Percentiles rank a stretch among this genome's conserved stretches.
Conservation (phyloP, 2,329 filamentous ascomycete genomes). For the Calonectria hawksworthii region DNA sequence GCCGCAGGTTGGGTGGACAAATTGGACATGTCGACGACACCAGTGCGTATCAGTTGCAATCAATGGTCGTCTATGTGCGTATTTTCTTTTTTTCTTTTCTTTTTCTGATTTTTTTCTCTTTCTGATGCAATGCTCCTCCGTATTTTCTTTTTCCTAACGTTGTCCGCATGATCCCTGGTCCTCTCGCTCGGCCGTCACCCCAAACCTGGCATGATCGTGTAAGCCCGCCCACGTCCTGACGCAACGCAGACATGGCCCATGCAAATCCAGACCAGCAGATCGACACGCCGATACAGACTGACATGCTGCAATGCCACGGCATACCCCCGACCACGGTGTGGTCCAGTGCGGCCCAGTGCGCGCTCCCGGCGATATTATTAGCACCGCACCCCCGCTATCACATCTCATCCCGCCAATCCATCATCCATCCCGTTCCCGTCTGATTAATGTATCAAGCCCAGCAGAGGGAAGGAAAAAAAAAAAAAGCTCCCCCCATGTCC, state of each 20-base stretch:
- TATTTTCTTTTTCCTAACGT: constrained; percentile 5
- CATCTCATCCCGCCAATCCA: constrained; percentile 13
- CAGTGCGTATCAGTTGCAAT: background rate
- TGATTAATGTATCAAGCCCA: constrained; percentile 3
- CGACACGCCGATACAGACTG: constrained; percentile 25
- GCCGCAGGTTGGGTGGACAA: background rate
- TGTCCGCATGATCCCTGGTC: background rate
- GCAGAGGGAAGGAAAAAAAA: background rate
- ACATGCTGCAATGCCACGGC: constrained; percentile 18
- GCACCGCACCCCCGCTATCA: constrained; percentile 3
- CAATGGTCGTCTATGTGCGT: background rate
- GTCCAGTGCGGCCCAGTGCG: constrained; percentile 8
- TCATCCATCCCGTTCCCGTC: constrained; percentile 17
- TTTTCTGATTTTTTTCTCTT: background rate
- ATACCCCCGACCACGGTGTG: constrained; percentile 9
- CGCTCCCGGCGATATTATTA: constrained; percentile 4
- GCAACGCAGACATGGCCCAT: constrained; percentile 1
- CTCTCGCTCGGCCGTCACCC: constrained; percentile 3
- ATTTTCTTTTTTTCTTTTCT: background rate
- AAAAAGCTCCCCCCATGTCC: background rate
- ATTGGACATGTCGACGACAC: background rate
- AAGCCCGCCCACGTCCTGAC: constrained; percentile 12
- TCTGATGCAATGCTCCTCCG: background rate
- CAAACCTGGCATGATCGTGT: constrained; percentile 5
- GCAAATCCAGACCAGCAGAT: constrained; percentile 22